Evolutionary conservation across 2,329 filamentous ascomycete species (phyloP).

Genomic region (Colletotrichum spinosum): DNA sequence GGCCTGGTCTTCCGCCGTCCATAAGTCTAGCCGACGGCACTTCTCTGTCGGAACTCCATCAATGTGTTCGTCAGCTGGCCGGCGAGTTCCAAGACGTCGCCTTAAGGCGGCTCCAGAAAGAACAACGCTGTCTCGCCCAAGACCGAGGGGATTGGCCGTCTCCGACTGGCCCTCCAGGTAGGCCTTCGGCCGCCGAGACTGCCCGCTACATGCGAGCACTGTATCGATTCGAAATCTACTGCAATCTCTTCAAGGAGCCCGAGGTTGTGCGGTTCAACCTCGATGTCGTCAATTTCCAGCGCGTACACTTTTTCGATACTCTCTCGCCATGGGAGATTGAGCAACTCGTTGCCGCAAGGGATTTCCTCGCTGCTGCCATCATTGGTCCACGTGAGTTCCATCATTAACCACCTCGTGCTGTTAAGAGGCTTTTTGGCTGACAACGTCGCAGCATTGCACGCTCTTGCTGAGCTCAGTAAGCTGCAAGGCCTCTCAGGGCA

Average conservation of each 20-base stretch:
- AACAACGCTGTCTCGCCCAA: conserved; percentile 23
- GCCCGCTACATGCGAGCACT: conserved; percentile 29
- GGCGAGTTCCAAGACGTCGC: conserved; percentile 17
- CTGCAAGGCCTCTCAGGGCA: conserved; percentile 19
- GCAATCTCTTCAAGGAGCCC: conserved; percentile 29
- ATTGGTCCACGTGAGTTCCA: conserved; percentile 28
- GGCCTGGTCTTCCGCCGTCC: conserved; percentile 10
- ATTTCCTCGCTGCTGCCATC: conserved; percentile 23
- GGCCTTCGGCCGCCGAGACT: conserved; percentile 11
- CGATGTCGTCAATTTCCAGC: conserved; percentile 31
- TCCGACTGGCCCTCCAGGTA: not conserved
- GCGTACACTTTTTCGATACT: conserved; percentile 28
- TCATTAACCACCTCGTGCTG: not conserved
- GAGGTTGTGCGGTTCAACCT: conserved; percentile 34
- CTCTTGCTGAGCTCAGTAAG: conserved; percentile 30
- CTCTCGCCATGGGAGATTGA: conserved; percentile 34
- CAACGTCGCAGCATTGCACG: conserved; percentile 20
- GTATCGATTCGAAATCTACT: conserved; percentile 32
- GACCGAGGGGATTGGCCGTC: conserved; percentile 28
- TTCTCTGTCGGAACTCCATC: conserved; percentile 8
- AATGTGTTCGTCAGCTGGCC: conserved; percentile 12
- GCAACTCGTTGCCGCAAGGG: conserved; percentile 21
- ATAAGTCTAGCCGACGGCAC: conserved; percentile 22
- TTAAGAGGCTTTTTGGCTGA: not conserved
- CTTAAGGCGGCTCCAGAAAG: conserved; percentile 13